Base-by-base conservation (phyloP, 202 grass and related monocot species). In the Setaria italica region DNA sequence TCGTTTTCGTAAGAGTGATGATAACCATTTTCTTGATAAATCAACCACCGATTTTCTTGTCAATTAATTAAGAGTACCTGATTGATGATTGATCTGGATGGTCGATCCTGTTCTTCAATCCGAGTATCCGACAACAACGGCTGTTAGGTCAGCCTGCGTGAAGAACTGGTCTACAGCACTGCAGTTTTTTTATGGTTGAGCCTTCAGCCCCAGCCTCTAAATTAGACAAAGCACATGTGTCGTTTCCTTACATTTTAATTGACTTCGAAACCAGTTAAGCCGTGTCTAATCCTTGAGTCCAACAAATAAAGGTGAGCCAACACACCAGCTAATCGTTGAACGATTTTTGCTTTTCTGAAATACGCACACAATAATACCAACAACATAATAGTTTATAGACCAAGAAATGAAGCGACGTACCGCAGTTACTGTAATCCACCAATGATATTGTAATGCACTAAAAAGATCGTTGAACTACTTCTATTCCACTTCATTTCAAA, bases 231-330 rank as follows among this genome's bases (percentile, higher is more conserved):
- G 34, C 33, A 30, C 70, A 84, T 83, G 32, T 47, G 4, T 65
- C 4, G 17, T 75, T 63, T 48, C 80, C 58, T 21, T 30, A 35
- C 19, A 47, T 73, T 9, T 41, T 6, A 65, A 75, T 62, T 75
- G 57, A 70, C 46, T 42, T 75, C 68, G 7, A 13, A 20, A 42
- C 70, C 12, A 55, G 63, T 42, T 54, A 80, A 67, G 46, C 77
- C 15, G 62, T 33, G 37, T 72, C 54, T 7, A 20, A 71, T 60
- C 71, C 2, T 2, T 14, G 5, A 54, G 48, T 74, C 25, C 68
- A 83, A 56, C 70, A 12, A 74, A 63, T 56, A 25, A 83, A 74
- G 81, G 43, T 83, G 70, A 83, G 57, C 57, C 57, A 63, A 37
- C 81, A 83, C 7, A 12, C 70, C 56, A 74, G 62, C 57, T 11